These are phyloP conservation scores for Cryptosporidium sp. DNA, from an alignment of 169 alveolate species.

Conservation along the genomic window DNA sequence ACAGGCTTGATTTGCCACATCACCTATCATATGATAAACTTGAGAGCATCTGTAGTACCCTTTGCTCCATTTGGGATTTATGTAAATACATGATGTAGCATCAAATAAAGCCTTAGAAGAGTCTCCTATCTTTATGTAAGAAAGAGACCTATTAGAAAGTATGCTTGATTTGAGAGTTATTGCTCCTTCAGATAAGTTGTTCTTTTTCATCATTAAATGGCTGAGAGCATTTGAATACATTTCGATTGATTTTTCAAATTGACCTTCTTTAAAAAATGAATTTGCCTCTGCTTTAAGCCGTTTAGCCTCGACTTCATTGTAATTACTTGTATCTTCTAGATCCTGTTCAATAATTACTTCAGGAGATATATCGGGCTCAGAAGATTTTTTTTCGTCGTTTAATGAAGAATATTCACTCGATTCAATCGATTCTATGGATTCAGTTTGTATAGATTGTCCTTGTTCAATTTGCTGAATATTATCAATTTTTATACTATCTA, in stretches of 20 bases:
- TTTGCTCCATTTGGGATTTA: constrained; percentile 67
- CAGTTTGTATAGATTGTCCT: not conserved
- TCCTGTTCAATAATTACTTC: constrained; percentile 24
- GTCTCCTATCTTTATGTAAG: constrained; percentile 43
- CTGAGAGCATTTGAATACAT: constrained; percentile 43
- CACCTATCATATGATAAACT: constrained; percentile 40
- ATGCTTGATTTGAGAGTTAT: constrained; percentile 61
- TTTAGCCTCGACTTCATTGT: constrained; percentile 35
- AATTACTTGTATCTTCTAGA: constrained; percentile 8
- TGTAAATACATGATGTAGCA: constrained; percentile 24
- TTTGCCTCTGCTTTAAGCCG: constrained; percentile 46
- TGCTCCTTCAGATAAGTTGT: constrained; percentile 6
- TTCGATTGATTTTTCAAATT: constrained; percentile 9
- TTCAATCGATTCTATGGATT: constrained; percentile 9
- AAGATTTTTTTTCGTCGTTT: not conserved
- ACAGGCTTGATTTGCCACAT: constrained; percentile 54
- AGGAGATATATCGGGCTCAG: not conserved
- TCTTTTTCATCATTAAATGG: constrained; percentile 11
- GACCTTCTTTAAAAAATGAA: constrained; percentile 26
- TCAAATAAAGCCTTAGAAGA: constrained; percentile 37
- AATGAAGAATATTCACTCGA: constrained; percentile 1
- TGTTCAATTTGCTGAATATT: not conserved
- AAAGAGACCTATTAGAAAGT: constrained; percentile 50
- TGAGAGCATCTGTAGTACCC: constrained; percentile 72
- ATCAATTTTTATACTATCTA: constrained; percentile 23